Evolutionary conservation across 2,329 filamentous ascomycete species (phyloP), one percentile per base, ranked within the genome.

Genomic region (Colletotrichum sp.): DNA sequence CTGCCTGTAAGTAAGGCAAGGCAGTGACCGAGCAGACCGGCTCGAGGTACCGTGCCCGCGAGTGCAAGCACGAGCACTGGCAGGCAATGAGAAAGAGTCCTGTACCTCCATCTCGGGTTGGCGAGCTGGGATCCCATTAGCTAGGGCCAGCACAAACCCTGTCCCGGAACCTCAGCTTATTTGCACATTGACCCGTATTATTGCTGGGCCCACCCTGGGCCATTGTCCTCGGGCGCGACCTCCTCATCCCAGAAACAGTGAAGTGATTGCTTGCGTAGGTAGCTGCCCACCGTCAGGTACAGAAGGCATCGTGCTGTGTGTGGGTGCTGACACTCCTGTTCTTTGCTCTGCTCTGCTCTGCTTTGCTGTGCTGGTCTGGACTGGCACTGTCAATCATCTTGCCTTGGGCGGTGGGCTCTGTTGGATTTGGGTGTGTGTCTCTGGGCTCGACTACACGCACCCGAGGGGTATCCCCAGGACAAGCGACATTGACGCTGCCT

Each of bases 91-190:
- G 66, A 60, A 55, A 39, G 32, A 68, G 52, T 58, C 32, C 25
- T 60, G 66, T 70, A 70, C 71, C 71, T 64, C 71, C 58, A 58
- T 64, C 58, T 68, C 65, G 43, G 58, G 34, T 55, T 67, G 32
- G 30, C 18, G 62, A 55, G 56, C 62, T 62, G 56, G 60, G 60
- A 55, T 62, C 61, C 61, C 61, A 58, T 66, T 61, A 71, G 55
- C 52, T 60, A 52, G 68, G 52, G 60, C 48, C 72, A 72, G 72
- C 30, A 48, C 55, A 71, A 67, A 30, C 43, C 68, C 68, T 75
- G 68, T 61, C 62, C 28, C 48, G 34, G 62, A 60, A 25, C 62
- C 69, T 66, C 68, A 75, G 62, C 68, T 66, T 66, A 67, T 71
- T 72, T 68, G 36, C 30, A 72, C 62, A 55, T 62, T 56, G 62